Base-by-base conservation (phyloP, 1,139 yeast species). In the Candida sp. region DNA sequence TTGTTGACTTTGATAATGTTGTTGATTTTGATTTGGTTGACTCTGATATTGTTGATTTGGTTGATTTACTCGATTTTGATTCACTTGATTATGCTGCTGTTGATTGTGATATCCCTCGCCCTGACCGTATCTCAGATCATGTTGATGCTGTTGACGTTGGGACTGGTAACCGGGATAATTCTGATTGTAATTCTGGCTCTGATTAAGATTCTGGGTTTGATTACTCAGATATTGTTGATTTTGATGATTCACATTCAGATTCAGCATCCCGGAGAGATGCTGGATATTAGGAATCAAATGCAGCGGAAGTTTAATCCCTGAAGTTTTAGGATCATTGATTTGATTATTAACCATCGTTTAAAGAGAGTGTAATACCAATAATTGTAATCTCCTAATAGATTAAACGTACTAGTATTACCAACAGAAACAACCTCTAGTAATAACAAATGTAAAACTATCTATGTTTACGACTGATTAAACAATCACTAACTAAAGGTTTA, bases 271-370 rank as follows among this genome's bases (percentile, higher is more conserved):
- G 29, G 7, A 8, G 29, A 8, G 7, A 8, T 25, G 7, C 11
- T 25, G 11, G 3, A 11, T 11, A 25, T 25, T 25, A 2, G 74
- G 74, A 40, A 69, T 51, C 45, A 69, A 60, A 52, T 69, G 74
- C 12, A 66, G 60, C 4, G 74, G 74, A 33, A 69, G 29, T 22
- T 23, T 36, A 15, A 36, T 36, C 21, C 38, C 38, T 19, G 38
- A 36, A 4, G 5, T 11, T 2, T 5, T 36, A n/a, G 38, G 38
- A 36, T 36, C 38, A 36, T 25, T 25, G 29, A 25, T 3, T 25
- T 25, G 29, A 11, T 25, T 25, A 11, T 25, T 25, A 11, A 8
- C 11, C 29, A 25, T 25, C 29, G 11, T 25, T 25, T 25, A 25
- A 25, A 25, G 29, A 25, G 11, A 25, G 29, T 25, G 29, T 25